Conservation (phyloP, 2,329 filamentous ascomycete species). For the Neonectria faginata region DNA sequence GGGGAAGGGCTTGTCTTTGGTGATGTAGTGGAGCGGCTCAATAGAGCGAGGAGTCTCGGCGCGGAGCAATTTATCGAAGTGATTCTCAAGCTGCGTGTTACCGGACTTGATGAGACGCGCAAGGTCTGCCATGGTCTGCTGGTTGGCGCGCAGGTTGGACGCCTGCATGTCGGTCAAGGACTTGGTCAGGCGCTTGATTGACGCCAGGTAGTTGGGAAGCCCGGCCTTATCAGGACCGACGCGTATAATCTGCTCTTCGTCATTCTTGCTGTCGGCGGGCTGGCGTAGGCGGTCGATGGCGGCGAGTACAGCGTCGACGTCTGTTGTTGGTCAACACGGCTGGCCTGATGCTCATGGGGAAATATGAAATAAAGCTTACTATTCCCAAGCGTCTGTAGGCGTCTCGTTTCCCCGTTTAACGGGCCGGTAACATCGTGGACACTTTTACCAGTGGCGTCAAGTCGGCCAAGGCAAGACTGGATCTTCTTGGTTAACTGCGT, state of each 20-base stretch:
- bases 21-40: slow-evolving; percentile 92
- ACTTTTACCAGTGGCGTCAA: slow-evolving; percentile 89
- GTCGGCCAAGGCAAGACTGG: slow-evolving; percentile 82
- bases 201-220: slow-evolving; percentile 85
- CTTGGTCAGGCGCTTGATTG: slow-evolving; percentile 87
- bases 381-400: slow-evolving; percentile 84
- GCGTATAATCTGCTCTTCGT: slow-evolving; percentile 91
- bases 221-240: slow-evolving; percentile 87
- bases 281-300: slow-evolving; percentile 91
- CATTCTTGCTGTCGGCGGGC: slow-evolving; percentile 90
- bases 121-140: slow-evolving; percentile 86
- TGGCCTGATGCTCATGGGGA: not conserved
- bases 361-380: slow-evolving; percentile 60
- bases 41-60: slow-evolving; percentile 82
- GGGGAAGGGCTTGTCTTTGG: slow-evolving; percentile 88
- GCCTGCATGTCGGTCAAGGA: slow-evolving; percentile 86
- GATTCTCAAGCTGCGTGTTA: slow-evolving; percentile 83
- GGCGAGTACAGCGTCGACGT: slow-evolving; percentile 86
- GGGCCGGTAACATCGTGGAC: slow-evolving; percentile 93
- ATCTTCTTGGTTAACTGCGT: slow-evolving; percentile 96
- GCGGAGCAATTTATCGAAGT: slow-evolving; percentile 81
- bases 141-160: slow-evolving; percentile 92
- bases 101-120: slow-evolving; percentile 81
- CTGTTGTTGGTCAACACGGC: slow-evolving; percentile 54
- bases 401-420: slow-evolving; percentile 91